phyloP scores from a whole-genome alignment of 176 grass and related monocot species.

The Carex littledalei region DNA sequence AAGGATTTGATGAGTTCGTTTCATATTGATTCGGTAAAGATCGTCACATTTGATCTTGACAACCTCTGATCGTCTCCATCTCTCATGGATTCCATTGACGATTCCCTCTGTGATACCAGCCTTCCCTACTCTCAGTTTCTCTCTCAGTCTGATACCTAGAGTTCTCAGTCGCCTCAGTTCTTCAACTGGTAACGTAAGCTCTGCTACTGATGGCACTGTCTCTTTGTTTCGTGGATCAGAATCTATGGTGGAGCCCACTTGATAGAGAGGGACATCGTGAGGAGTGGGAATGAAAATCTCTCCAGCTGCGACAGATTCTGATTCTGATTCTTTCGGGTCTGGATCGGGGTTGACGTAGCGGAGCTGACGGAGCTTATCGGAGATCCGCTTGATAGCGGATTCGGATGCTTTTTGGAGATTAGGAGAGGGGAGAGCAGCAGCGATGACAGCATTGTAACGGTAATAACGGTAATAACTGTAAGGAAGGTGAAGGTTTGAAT shows the following conservation, averaged over 20 bases:
- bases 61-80: constrained; percentile 68
- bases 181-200: constrained; percentile 49
- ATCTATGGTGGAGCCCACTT: constrained; percentile 64
- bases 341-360: constrained; percentile 30
- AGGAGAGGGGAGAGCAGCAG: neutral
- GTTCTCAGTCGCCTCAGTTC: constrained; percentile 60
- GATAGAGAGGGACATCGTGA: constrained; percentile 42
- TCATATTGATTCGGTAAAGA: constrained; percentile 85
- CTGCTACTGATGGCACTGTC: constrained; percentile 39
- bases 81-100: constrained; percentile 83
- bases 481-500: too few species aligned
- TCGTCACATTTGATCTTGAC: constrained; percentile 81
- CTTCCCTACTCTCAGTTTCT: constrained; percentile 65
- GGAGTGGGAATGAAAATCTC: constrained; percentile 81
- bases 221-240: constrained; percentile 6
- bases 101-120: constrained; percentile 75
- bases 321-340: neutral
- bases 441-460: too few species aligned
- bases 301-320: constrained; percentile 33
- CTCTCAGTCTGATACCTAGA: constrained; percentile 43
- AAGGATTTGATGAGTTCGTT: constrained; percentile 74
- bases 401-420: constrained; percentile 41
- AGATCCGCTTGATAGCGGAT: constrained; percentile 72
- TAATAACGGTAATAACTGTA: too few species aligned
- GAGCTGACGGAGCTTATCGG: constrained; percentile 82